Evolutionary conservation across 495 filamentous ascomycete genomes (phyloP), one percentile per base, ranked within the genome.

Genomic region (Neurospora sp.): DNA sequence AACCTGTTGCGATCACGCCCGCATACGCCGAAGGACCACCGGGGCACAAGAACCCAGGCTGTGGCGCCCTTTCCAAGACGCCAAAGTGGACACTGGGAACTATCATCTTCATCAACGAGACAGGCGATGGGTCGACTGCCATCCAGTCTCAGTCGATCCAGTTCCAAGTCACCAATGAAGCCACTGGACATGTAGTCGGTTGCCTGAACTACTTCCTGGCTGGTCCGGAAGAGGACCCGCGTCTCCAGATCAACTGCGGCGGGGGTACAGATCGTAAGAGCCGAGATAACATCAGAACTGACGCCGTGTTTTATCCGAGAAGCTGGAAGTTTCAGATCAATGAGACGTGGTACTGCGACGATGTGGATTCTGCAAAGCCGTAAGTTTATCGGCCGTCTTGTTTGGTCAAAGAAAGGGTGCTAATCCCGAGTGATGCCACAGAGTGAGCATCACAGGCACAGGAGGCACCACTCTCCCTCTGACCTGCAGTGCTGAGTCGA

Each of bases 301-400:
- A 39, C 2, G 78, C 71, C 10, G 41, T 68, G 1, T 80, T 77
- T n/a, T 73, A 79, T 45, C 65, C 70, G 10, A 41, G n/a, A 9
- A 78, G 72, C 3, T 69, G 31, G 16, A 16, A 38, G 8, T 74
- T 81, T 6, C 40, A 39, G 10, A 37, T 81, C 27, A 80, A 75
- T 53, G 76, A 81, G 40, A 79, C 79, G 10, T 81, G 78, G 79
- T 81, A 71, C 61, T 81, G 79, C 71, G 78, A 78, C 39, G 77
- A 78, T 31, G 39, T 20, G 7, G 73, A 79, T 71, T 75, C 78
- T 0, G 74, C 72, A n/a, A 80, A 76, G 69, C 78, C 78, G 78
- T 79, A 69, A 74, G 79, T 37, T 70, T 6, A 16, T 18, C 5
- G 16, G 2, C 8, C 18, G 35, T 45, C 41, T 73, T 14, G 2